phyloP scores from a whole-genome alignment of 108 stramenopile genomes.

The Nitzschia sp. region DNA sequence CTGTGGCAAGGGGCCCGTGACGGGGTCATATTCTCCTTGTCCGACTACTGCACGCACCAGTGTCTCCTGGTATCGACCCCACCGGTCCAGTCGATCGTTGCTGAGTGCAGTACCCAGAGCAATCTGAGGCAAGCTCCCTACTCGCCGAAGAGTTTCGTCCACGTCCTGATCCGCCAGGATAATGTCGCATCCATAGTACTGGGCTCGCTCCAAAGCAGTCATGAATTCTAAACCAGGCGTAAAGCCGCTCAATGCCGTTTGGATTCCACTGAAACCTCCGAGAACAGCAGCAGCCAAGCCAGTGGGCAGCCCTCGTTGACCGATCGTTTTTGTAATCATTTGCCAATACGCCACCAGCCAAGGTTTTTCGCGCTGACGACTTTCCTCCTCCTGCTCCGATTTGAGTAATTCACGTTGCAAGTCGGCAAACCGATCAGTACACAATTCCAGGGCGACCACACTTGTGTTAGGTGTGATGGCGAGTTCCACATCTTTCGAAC shows the following conservation, averaged over 20 bases:
- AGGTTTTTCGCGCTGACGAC: neutral
- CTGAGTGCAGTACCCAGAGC: conserved; percentile 6
- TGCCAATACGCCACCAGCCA: conserved; percentile 12
- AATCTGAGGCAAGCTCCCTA: conserved; percentile 36
- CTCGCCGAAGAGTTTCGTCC: conserved; percentile 34
- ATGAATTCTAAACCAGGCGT: conserved; percentile 47
- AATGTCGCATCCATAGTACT: conserved; percentile 27
- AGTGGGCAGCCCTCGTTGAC: conserved; percentile 27
- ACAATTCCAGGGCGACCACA: conserved; percentile 41
- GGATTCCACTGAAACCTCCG: conserved; percentile 29
- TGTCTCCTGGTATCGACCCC: neutral
- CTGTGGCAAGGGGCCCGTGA: conserved; percentile 8
- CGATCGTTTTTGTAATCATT: conserved; percentile 28
- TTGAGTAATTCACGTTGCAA: conserved; percentile 20
- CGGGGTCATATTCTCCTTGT: neutral
- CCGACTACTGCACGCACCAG: conserved; percentile 4
- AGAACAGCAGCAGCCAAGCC: conserved; percentile 40
- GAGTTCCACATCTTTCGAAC: conserved; percentile 29
- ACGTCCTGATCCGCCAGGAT: conserved; percentile 45
- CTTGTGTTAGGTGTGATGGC: conserved; percentile 17
- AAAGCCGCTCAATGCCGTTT: conserved; percentile 40
- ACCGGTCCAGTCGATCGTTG: neutral
- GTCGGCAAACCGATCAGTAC: conserved; percentile 39
- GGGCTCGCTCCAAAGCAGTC: conserved; percentile 30
- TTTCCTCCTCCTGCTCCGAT: conserved; percentile 1